Evolutionary conservation across 2,329 filamentous ascomycete genomes (phyloP).

Genomic region (Talaromyces islandicus): DNA sequence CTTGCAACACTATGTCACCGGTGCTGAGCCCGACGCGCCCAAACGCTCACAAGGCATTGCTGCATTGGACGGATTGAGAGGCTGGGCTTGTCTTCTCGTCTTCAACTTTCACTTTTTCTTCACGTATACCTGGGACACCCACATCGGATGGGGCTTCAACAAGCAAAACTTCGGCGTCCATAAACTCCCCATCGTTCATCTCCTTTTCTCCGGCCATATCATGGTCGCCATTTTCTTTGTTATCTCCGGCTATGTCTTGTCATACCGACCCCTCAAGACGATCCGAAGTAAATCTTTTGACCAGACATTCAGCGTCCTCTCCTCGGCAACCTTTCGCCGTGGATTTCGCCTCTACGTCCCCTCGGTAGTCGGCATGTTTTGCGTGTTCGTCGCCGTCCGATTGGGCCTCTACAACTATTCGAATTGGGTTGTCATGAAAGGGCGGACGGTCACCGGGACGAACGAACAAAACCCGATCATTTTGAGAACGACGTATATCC

Average conservation of each 20-base stretch:
- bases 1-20: conserved; percentile 25
- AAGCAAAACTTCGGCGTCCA: conserved; percentile 34
- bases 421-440: conserved; percentile 27
- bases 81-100: conserved; percentile 40
- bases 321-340: conserved; percentile 40
- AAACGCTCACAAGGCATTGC: conserved; percentile 32
- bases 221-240: conserved; percentile 46
- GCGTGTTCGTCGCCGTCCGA: conserved; percentile 37
- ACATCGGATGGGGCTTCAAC: conserved; percentile 35
- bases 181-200: conserved; percentile 37
- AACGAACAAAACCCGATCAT: conserved; percentile 40
- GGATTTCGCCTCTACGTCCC: conserved; percentile 39
- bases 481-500: conserved; percentile 24
- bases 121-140: conserved; percentile 38
- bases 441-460: conserved; percentile 32
- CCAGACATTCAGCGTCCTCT: conserved; percentile 33
- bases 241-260: conserved; percentile 44
- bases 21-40: conserved; percentile 21
- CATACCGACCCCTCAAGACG: conserved; percentile 35
- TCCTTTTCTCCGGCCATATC: conserved; percentile 40
- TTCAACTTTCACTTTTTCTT: conserved; percentile 44
- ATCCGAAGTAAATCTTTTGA: conserved; percentile 33
- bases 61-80: conserved; percentile 37
- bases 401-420: conserved; percentile 38
- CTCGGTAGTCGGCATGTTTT: conserved; percentile 32